Evolutionary conservation across 495 filamentous ascomycete species (phyloP).

Genomic region (Chaetomium fimeti): DNA sequence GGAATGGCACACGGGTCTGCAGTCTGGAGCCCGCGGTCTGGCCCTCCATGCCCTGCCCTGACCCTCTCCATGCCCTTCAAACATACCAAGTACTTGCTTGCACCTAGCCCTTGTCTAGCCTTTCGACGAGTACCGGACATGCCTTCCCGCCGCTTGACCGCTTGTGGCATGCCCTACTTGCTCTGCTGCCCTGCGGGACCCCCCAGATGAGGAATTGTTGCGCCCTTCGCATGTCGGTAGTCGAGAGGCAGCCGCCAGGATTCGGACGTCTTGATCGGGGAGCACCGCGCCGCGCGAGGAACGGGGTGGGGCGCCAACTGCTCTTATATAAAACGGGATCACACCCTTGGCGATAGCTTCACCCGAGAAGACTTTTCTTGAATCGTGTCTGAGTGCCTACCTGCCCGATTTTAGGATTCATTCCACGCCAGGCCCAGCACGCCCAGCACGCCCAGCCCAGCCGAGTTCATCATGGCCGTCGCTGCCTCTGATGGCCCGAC

Average conservation of each 20-base stretch:
- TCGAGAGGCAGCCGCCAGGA: too few species aligned
- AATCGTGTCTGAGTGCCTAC: not conserved
- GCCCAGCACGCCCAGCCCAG: not conserved
- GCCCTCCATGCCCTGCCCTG: too few species aligned
- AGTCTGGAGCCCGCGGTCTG: too few species aligned
- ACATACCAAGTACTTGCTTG: too few species aligned
- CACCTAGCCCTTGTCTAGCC: too few species aligned
- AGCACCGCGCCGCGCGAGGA: too few species aligned
- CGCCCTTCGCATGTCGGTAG: slow-evolving; percentile 1
- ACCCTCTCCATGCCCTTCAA: too few species aligned
- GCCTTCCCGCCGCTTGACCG: not conserved
- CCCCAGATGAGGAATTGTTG: slow-evolving; percentile 4
- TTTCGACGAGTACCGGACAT: not conserved
- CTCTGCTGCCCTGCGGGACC: not conserved
- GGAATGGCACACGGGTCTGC: too few species aligned
- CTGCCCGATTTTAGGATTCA: too few species aligned
- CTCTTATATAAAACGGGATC: not conserved
- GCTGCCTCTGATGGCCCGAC: not conserved
- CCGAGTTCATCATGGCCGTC: slow-evolving; percentile 10
- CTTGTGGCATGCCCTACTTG: not conserved
- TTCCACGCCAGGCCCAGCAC: not conserved
- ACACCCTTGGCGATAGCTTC: not conserved
- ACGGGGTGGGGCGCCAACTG: not conserved
- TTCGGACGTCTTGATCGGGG: not conserved
- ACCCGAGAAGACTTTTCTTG: not conserved